phyloP scores from a whole-genome alignment of 1,284 basidiomycete genomes.

The Psilocybe mexicana region DNA sequence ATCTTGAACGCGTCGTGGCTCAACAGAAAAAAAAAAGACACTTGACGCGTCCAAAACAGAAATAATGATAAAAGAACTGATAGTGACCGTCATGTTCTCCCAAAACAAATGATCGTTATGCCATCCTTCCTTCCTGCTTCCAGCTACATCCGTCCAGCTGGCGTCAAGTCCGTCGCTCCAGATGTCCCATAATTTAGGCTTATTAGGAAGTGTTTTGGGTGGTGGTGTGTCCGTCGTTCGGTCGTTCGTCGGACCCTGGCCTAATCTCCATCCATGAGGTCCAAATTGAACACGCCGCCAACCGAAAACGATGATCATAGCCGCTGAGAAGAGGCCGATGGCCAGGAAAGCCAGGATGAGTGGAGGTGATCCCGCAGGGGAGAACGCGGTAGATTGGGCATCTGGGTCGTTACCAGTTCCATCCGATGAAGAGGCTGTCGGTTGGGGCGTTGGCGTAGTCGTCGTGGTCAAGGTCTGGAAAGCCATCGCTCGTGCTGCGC shows the following conservation, averaged over 20 bases:
- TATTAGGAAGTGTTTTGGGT: conserved; percentile 20
- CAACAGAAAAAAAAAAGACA: neutral
- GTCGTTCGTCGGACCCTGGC: neutral
- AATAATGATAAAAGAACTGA: neutral
- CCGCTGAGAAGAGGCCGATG: conserved; percentile 45
- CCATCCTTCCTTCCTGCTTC: conserved; percentile 4
- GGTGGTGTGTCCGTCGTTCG: neutral
- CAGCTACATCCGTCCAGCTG: conserved; percentile 6
- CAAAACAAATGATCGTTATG: conserved; percentile 20
- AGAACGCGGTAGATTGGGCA: conserved; percentile 16
- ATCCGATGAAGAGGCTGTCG: conserved; percentile 1
- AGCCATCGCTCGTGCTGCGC: conserved; percentile 13
- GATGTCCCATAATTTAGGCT: conserved; percentile 45
- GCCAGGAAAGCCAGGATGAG: conserved; percentile 53
- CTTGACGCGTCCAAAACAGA: neutral
- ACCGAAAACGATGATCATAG: conserved; percentile 43
- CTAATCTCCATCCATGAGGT: conserved; percentile 16
- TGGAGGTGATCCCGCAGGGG: conserved; percentile 40
- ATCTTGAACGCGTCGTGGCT: neutral
- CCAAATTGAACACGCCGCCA: conserved; percentile 38
- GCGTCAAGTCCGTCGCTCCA: conserved; percentile 27
- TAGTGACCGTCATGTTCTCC: conserved; percentile 32
- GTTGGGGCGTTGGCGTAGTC: conserved; percentile 6
- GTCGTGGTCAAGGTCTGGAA: conserved; percentile 17
- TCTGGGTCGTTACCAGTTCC: neutral